phyloP scores from a whole-genome alignment of 148 eudicot species.

The Agrostemma githago region DNA sequence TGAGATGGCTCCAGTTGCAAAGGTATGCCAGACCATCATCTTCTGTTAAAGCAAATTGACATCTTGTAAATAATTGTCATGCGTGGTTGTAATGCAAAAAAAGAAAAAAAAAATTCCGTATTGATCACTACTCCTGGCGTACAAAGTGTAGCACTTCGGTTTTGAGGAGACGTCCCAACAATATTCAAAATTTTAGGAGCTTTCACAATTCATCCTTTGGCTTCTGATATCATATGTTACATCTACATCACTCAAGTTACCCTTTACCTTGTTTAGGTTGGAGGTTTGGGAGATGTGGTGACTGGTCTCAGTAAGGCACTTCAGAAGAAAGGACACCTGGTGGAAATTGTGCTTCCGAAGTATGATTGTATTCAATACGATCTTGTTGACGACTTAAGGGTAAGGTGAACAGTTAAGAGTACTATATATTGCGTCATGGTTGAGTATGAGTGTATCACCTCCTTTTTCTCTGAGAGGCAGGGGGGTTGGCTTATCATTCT shows the following conservation, averaged over 20 bases:
- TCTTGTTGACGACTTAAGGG: conserved; percentile 62
- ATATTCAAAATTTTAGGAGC: neutral
- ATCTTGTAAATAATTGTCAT: neutral
- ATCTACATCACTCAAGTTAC: neutral
- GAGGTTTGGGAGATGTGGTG: conserved; percentile 98
- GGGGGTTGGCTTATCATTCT: conserved; percentile 3
- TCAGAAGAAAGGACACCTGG: conserved; percentile 90
- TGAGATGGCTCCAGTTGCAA: conserved; percentile 98
- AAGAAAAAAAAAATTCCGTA: neutral
- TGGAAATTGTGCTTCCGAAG: conserved; percentile 83
- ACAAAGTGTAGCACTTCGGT: no score
- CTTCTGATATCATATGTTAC: neutral
- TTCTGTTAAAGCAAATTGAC: neutral
- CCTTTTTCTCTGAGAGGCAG: neutral
- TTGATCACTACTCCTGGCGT: neutral
- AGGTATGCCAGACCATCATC: conserved; percentile 43
- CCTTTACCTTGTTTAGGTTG: conserved; percentile 50
- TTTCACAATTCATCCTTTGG: neutral
- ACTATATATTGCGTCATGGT: neutral
- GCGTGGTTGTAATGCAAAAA: neutral
- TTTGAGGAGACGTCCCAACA: neutral
- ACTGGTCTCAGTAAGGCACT: conserved; percentile 91
- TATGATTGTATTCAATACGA: conserved; percentile 92
- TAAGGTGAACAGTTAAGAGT: conserved; percentile 24
- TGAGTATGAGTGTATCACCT: neutral